Conservation (phyloP, 495 filamentous ascomycete genomes). For the Mytilinidion resinicola region DNA sequence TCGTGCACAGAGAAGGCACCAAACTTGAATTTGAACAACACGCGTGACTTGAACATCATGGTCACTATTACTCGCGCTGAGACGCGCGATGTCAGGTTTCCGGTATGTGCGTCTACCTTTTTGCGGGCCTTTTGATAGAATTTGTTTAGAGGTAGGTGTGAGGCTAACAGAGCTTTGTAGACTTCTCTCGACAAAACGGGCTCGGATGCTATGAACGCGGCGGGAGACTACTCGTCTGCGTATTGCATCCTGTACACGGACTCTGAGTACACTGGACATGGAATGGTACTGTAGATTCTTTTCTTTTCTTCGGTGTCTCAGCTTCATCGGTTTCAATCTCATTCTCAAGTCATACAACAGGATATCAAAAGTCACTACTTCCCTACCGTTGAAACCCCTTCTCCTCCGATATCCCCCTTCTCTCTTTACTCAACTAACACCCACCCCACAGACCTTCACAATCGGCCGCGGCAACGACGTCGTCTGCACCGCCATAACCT, state of each 20-base stretch:
- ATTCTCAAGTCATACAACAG: not conserved
- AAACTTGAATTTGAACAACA: not conserved
- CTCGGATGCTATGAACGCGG: conserved; percentile 95
- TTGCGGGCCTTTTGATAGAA: not conserved
- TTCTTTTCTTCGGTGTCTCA: not conserved
- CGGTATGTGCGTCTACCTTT: conserved; percentile 45
- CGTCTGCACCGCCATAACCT: conserved; percentile 76
- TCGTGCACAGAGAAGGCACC: too few relatives aligned
- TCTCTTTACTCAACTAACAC: not conserved
- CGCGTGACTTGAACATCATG: conserved; percentile 30
- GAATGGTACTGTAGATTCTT: conserved; percentile 61
- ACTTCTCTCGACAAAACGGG: conserved; percentile 93
- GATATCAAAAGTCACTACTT: not conserved
- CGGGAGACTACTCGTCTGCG: conserved; percentile 85
- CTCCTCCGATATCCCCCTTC: not conserved
- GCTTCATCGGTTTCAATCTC: conserved; percentile 3
- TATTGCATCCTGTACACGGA: conserved; percentile 90
- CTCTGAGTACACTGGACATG: conserved; percentile 65
- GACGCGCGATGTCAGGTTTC: conserved; percentile 86
- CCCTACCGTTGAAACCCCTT: not conserved
- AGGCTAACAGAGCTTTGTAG: conserved; percentile 32
- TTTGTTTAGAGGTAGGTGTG: not conserved
- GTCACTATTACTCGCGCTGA: conserved; percentile 76
- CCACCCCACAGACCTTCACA: conserved; percentile 68
- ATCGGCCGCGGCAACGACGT: conserved; percentile 95